Percentiles rank a stretch among this genome's conserved stretches.
Conservation (phyloP, 2,329 filamentous ascomycete species). For the Fusarium praegraminearum region DNA sequence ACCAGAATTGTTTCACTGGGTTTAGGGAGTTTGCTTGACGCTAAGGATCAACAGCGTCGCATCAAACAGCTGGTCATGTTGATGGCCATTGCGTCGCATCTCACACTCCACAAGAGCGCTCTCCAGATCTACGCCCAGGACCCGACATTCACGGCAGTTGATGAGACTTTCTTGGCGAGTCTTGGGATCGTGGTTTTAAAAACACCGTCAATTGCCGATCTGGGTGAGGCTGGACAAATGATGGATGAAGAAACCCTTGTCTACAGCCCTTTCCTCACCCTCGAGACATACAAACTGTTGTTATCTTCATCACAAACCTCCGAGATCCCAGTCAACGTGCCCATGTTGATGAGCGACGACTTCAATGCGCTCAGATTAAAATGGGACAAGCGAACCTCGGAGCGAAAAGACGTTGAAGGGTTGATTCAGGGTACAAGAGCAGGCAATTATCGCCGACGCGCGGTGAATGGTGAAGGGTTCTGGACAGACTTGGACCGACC, state of each 20-base stretch:
- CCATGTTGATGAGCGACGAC: conserved; percentile 43
- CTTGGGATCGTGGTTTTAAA: conserved; percentile 36
- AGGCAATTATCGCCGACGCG: conserved; percentile 37
- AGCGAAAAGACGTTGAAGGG: conserved; percentile 40
- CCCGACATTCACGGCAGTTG: conserved; percentile 39
- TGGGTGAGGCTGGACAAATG: conserved; percentile 40
- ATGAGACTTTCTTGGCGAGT: conserved; percentile 35
- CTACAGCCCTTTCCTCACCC: conserved; percentile 45
- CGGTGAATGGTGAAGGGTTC: conserved; percentile 40
- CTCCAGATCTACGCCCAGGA: conserved; percentile 40
- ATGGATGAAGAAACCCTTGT: conserved; percentile 42
- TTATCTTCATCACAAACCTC: conserved; percentile 18
- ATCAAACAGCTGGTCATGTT: conserved; percentile 45
- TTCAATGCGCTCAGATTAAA: conserved; percentile 43
- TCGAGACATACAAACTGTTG: conserved; percentile 38
- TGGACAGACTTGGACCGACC: conserved; percentile 37
- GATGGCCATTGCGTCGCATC: conserved; percentile 35
- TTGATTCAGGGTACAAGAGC: conserved; percentile 33
- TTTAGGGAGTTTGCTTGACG: conserved; percentile 36
- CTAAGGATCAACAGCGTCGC: conserved; percentile 42
- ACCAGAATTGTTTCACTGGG: conserved; percentile 39
- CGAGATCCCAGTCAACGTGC: neutral
- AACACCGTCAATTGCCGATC: conserved; percentile 31
- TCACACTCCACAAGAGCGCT: neutral
- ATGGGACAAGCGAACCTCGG: conserved; percentile 43